These are phyloP conservation scores for Eruca vesicaria DNA, from an alignment of 441 rosid species.

Conservation along the genomic window DNA sequence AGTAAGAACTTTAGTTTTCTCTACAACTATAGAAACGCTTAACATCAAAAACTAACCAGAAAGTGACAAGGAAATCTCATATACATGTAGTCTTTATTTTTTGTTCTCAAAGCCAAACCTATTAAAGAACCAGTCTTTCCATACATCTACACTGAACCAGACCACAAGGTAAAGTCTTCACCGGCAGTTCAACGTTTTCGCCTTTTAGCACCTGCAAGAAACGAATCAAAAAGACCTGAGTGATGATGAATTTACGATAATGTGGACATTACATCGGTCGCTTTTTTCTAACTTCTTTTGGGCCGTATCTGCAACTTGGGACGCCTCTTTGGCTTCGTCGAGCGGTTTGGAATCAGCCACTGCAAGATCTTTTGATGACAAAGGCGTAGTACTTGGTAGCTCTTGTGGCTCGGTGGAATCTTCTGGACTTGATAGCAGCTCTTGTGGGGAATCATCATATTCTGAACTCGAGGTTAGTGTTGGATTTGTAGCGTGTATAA, in stretches of 20 bases:
- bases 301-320: background rate
- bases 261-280: background rate
- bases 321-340: background rate
- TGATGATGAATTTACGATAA: background rate
- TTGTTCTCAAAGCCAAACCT: background rate
- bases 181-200: background rate
- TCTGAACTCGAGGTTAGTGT: background rate
- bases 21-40: background rate
- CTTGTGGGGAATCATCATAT: background rate
- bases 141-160: background rate
- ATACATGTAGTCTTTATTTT: background rate
- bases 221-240: background rate
- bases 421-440: background rate
- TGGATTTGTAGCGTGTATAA: background rate
- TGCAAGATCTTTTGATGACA: background rate
- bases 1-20: background rate
- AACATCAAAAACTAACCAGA: background rate
- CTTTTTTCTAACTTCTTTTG: background rate
- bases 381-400: background rate
- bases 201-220: slow-evolving; percentile 6
- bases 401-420: background rate
- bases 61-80: background rate
- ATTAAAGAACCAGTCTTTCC: background rate
- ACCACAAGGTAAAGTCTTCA: background rate
- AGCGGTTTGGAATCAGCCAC: background rate